phyloP scores from a whole-genome alignment of 2,329 filamentous ascomycete species.

The Pseudogymnoascus sp. region DNA sequence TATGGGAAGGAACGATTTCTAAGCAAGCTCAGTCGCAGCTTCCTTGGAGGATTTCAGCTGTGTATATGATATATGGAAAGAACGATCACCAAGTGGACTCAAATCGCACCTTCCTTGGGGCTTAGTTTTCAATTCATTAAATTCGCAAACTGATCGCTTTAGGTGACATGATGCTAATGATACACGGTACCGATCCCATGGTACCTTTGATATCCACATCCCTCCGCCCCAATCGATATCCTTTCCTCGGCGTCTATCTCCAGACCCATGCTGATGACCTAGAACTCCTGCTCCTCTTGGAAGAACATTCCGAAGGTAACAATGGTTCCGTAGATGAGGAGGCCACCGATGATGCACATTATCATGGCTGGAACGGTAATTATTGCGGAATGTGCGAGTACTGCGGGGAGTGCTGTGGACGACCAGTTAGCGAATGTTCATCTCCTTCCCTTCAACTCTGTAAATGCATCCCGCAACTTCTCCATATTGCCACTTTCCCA shows the following conservation, averaged over 20 bases:
- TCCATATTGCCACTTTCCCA: background rate
- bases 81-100: background rate
- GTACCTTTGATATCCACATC: background rate
- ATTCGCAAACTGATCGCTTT: background rate
- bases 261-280: background rate
- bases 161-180: conserved; percentile 7
- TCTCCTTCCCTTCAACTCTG: background rate
- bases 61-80: background rate
- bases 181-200: background rate
- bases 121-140: background rate
- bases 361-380: conserved; percentile 81
- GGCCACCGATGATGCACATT: conserved; percentile 88
- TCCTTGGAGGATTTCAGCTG: background rate
- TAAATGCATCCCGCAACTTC: background rate
- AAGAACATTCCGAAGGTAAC: conserved; percentile 99
- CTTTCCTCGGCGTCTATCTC: background rate
- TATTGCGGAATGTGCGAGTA: conserved; percentile 78
- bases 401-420: conserved; percentile 66
- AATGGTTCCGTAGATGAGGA: conserved; percentile 95
- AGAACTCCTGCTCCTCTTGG: conserved; percentile 95
- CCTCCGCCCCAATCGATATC: background rate
- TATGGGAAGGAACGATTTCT: background rate
- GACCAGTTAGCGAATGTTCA: background rate
- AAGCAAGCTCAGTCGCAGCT: background rate
- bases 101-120: background rate